Conservation (phyloP, 2,329 filamentous ascomycete genomes). For the Arthrobotrys sinensis region DNA sequence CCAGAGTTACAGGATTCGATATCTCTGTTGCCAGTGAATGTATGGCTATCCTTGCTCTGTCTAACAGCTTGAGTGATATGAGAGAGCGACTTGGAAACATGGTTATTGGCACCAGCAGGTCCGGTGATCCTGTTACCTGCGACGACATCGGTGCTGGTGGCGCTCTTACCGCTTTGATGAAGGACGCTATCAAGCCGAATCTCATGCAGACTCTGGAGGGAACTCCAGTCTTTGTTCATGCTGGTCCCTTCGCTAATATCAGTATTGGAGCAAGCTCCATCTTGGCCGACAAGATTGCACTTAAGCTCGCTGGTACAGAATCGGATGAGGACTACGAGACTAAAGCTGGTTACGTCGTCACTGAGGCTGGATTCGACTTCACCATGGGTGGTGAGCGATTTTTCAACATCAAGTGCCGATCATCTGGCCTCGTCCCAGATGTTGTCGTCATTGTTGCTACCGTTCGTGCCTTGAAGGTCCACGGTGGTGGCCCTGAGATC, state of each 20-base stretch:
- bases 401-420: conserved; percentile 99
- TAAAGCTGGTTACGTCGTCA: conserved; percentile 93
- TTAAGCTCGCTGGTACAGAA: conserved; percentile 96
- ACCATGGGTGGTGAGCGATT: conserved; percentile 99
- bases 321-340: conserved; percentile 85
- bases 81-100: conserved; percentile 93
- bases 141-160: conserved; percentile 95
- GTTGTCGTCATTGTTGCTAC: conserved; percentile 96
- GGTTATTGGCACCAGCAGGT: conserved; percentile 90
- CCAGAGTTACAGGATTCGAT: conserved; percentile 92
- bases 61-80: conserved; percentile 88
- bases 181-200: conserved; percentile 98
- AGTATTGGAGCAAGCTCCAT: conserved; percentile 95
- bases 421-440: conserved; percentile 91
- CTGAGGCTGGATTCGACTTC: conserved; percentile 98
- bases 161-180: conserved; percentile 94
- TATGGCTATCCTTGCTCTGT: conserved; percentile 97
- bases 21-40: conserved; percentile 98
- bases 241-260: conserved; percentile 98
- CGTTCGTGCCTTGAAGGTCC: conserved; percentile 94
- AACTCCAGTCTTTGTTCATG: conserved; percentile 97
- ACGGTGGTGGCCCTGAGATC: conserved; percentile 96
- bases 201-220: conserved; percentile 98
- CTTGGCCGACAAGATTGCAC: conserved; percentile 91
- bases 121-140: conserved; percentile 92